Conservation (phyloP, 176 grass and related monocot genomes). For the Paspalum vaginatum region DNA sequence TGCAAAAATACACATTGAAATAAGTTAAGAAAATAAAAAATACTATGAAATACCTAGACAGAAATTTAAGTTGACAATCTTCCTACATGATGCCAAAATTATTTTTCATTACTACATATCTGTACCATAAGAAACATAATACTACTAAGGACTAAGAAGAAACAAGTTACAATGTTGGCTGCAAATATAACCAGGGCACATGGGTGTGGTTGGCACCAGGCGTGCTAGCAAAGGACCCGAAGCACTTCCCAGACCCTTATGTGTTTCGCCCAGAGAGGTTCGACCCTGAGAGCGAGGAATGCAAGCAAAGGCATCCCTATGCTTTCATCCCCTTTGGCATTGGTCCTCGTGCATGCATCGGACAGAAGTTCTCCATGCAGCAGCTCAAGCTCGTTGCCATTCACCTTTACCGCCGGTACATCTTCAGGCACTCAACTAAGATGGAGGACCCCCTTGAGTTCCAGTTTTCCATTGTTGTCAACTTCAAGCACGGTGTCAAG, state of each 20-base stretch:
- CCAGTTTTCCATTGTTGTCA: conserved; percentile 56
- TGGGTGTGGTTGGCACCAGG: conserved; percentile 75
- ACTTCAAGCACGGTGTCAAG: conserved; percentile 66
- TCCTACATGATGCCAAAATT: not conserved
- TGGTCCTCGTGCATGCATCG: conserved; percentile 63
- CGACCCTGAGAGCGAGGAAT: conserved; percentile 50
- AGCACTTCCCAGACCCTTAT: conserved; percentile 54
- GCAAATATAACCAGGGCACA: conserved; percentile 38
- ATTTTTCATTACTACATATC: not conserved
- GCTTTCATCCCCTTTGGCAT: conserved; percentile 74
- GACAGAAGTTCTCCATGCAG: conserved; percentile 69
- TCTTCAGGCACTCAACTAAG: conserved; percentile 57
- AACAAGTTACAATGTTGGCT: not conserved
- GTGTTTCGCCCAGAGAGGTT: conserved; percentile 59
- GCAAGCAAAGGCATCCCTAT: conserved; percentile 61
- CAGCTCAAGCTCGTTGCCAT: conserved; percentile 60
- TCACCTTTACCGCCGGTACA: conserved; percentile 52
- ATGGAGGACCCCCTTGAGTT: conserved; percentile 64
- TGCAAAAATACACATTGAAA: too few species aligned
- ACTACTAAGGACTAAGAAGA: not conserved
- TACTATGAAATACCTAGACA: not conserved
- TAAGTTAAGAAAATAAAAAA: too few species aligned
- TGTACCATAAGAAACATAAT: not conserved
- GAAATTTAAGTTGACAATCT: not conserved
- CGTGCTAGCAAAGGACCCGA: conserved; percentile 57